A percentile compares a stretch with the other conserved stretches of the same genome.
Evolutionary conservation across 1,284 basidiomycete genomes (phyloP).

Genomic region (Phylloporus sp.): DNA sequence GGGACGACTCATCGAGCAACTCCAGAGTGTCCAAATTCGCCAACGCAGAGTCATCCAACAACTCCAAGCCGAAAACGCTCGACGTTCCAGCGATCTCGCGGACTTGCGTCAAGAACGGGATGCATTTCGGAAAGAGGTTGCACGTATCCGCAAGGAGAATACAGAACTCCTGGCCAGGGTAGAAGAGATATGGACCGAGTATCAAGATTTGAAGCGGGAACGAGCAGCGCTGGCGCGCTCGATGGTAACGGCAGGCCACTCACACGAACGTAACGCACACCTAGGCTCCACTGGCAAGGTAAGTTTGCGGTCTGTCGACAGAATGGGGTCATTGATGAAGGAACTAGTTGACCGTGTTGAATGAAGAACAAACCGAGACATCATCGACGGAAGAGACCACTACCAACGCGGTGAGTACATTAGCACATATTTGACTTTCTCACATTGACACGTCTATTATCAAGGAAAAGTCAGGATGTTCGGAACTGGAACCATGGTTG

Average conservation of each 20-base stretch:
- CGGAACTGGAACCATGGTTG: neutral
- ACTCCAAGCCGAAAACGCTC: slow-evolving; percentile 26
- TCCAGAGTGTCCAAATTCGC: slow-evolving; percentile 27
- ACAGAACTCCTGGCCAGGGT: slow-evolving; percentile 26
- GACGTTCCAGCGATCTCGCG: slow-evolving; percentile 26
- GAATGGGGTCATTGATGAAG: neutral
- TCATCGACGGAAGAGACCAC: neutral
- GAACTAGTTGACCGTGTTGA: slow-evolving; percentile 5
- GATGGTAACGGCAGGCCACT: neutral
- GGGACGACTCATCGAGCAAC: slow-evolving; percentile 27
- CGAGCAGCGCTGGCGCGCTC: slow-evolving; percentile 17
- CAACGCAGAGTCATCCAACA: slow-evolving; percentile 32
- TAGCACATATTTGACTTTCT: neutral
- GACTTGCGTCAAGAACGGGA: slow-evolving; percentile 34
- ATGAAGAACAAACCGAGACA: slow-evolving; percentile 7
- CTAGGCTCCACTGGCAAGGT: slow-evolving; percentile 16
- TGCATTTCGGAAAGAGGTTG: slow-evolving; percentile 25
- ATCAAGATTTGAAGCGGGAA: slow-evolving; percentile 30
- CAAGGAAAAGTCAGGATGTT: slow-evolving; percentile 12
- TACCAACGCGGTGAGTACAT: slow-evolving; percentile 1
- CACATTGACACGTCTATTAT: neutral
- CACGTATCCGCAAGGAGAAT: slow-evolving; percentile 23
- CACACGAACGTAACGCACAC: slow-evolving; percentile 1
- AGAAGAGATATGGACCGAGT: slow-evolving; percentile 21
- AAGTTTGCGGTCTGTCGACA: neutral